Evolutionary conservation across 805 yeast species (phyloP), one percentile per base, ranked within the genome.

Genomic region (Candida dajiaensis): DNA sequence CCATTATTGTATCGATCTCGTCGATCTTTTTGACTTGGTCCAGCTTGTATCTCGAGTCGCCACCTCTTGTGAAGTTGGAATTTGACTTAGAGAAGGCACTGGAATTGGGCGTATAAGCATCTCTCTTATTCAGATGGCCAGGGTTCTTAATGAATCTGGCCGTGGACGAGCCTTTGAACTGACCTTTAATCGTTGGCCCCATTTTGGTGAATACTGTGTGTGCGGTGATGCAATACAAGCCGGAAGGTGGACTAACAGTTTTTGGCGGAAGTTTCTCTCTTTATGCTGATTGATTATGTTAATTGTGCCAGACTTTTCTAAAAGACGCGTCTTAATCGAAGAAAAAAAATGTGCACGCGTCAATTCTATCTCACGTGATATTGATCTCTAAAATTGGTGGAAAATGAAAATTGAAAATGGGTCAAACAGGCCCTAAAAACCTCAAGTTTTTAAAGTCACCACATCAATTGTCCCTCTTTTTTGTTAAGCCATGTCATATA

Each of bases 1-100:
- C 99, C 94, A 95, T 89, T 47, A 77, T 65, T 1, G 81, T 63
- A 59, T 92, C 99, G 10, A 90, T 69, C 25, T 74, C 72, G 58
- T 89, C 95, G 9, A 79, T 71, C 50, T 77, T 75, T 55, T 70
- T 73, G 11, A 77, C 80, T 23, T 81, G 72, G 22, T 81, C 84
- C 45, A 74, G 61, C 48, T 69, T 78, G 37, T 55, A 48, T 25
- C 54, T 58, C 21, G 55, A 46, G 35, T 47, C 49, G 11, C 20
- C 36, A 13, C 29, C 45, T 29, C 37, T 49, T 10, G 38, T 43
- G 37, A 65, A 62, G 33, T 76, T 58, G 50, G 66, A 69, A 43
- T 62, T 61, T n/a, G n/a, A n/a, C n/a, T n/a, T n/a, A n/a, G n/a
- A n/a, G n/a, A n/a, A n/a, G 29, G 62, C 56, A 67, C 67, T 67